phyloP scores from a whole-genome alignment of 805 yeast genomes.

The Saturnispora bothae region DNA sequence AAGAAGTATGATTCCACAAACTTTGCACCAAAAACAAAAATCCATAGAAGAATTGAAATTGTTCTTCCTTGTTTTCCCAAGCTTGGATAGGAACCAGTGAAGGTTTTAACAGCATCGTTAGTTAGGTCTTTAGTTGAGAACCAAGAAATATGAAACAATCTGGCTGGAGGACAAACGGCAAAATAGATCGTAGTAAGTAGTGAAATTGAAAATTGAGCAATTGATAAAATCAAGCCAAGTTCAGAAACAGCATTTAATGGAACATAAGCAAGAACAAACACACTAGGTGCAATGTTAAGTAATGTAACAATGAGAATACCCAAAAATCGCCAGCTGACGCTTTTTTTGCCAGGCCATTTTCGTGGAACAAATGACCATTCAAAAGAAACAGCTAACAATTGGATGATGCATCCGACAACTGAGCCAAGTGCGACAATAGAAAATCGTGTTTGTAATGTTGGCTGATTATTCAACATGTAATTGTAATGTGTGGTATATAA shows the following conservation, averaged over 20 bases:
- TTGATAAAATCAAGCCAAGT: conserved; percentile 29
- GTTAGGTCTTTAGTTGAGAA: conserved; percentile 16
- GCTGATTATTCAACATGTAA: conserved; percentile 33
- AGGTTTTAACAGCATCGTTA: conserved; percentile 29
- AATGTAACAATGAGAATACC: conserved; percentile 25
- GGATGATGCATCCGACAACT: conserved; percentile 32
- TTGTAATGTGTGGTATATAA: conserved; percentile 35
- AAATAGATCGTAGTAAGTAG: conserved; percentile 33
- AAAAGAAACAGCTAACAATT: conserved; percentile 30
- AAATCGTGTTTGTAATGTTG: conserved; percentile 34
- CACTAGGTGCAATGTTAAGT: conserved; percentile 31
- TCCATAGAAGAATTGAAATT: conserved; percentile 38
- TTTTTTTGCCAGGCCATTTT: conserved; percentile 38
- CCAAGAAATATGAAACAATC: conserved; percentile 21
- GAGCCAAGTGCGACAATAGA: conserved; percentile 39
- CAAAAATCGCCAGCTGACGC: conserved; percentile 25
- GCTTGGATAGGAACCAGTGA: conserved; percentile 34
- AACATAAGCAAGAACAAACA: conserved; percentile 29
- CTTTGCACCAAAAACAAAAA: conserved; percentile 37
- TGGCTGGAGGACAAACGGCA: conserved; percentile 30
- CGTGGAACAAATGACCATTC: conserved; percentile 39
- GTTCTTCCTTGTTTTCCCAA: conserved; percentile 29
- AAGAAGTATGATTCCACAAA: conserved; percentile 45
- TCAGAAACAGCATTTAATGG: conserved; percentile 29
- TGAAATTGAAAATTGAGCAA: conserved; percentile 34